Percentiles rank a stretch among this genome's conserved stretches.
These are phyloP conservation scores for Eucommia ulmoides DNA, from an alignment of 257 asterid species.

Conservation along the genomic window DNA sequence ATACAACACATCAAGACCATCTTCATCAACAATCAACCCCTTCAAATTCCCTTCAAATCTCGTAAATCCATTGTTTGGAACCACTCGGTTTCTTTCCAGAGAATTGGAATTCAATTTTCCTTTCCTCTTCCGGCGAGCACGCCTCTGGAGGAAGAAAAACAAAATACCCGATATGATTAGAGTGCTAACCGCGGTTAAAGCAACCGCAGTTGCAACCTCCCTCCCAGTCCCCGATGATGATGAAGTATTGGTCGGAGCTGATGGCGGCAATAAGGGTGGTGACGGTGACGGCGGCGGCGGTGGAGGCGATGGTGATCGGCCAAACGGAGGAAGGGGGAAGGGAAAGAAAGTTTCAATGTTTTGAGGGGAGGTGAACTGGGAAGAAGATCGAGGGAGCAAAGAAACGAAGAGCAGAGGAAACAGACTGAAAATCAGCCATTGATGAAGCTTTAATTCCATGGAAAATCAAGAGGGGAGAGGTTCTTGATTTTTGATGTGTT, in stretches of 20 bases:
- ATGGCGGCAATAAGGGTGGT: conserved; percentile 6
- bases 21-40: conserved; percentile 80
- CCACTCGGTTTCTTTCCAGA: conserved; percentile 4
- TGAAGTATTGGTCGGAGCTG: conserved; percentile 10
- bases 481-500: conserved; percentile 25
- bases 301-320: conserved; percentile 6
- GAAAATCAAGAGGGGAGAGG: conserved; percentile 7
- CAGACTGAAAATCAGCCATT: conserved; percentile 11
- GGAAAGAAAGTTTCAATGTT: conserved; percentile 64
- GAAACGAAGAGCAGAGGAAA: conserved; percentile 23
- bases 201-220: conserved; percentile 61
- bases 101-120: background rate
- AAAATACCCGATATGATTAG: conserved; percentile 8
- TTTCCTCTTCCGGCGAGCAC: background rate
- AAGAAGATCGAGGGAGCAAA: conserved; percentile 18
- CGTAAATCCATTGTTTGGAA: conserved; percentile 21
- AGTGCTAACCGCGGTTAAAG: conserved; percentile 30
- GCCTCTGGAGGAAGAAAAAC: conserved; percentile 8
- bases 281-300: conserved; percentile 8
- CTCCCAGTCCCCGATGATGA: conserved; percentile 20
- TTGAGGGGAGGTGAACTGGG: conserved; percentile 33
- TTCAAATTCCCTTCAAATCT: conserved; percentile 52
- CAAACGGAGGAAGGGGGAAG: conserved; percentile 15
- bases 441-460: conserved; percentile 29
- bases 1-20: conserved; percentile 85